Evolutionary conservation across 2,329 filamentous ascomycete species (phyloP), one percentile per base, ranked within the genome.

Genomic region (Penicillium olsonii): DNA sequence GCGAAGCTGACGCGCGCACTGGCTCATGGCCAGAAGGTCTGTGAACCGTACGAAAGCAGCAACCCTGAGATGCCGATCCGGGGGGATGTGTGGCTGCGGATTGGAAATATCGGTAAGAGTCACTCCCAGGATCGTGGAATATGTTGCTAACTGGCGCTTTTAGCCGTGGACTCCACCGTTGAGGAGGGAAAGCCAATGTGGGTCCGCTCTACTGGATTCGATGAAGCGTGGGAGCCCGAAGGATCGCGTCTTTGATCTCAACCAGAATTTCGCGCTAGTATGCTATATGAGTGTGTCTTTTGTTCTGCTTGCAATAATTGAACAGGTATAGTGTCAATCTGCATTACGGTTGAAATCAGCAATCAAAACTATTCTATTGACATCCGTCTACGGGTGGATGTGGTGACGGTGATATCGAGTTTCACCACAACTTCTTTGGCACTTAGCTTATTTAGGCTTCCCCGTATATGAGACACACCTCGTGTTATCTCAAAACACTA

Each of bases 1-100:
- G 78, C 85, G 45, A 96, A 96, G 69, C 72, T 95, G 5, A 77
- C 86, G 7, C 77, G 91, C 26, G 85, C 89, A 1, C 68, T 94
- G 15, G 80, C 81, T 4, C 71, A 90, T 60, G 89, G 83, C 1
- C 77, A 86, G 69, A 72, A 69, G 71, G 81, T 67, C 2, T 75
- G 70, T 41, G 57, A 62, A 34, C 54, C 60, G 14, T 71, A 66
- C 49, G 70, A 75, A 45, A 57, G 46, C 9, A 45, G 15, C 10
- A 17, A n/a, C 6, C 12, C 52, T 46, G 17, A 59, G 45, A 68
- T 75, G 48, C 56, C 56, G 14, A 67, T 78, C 20, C 66, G 67
- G 22, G 73, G 68, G 1, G 67, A 73, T 50, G 71, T 71, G 66
- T 78, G 75, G 74, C 55, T 75, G 48, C 69, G 69, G 55, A 63